Evolutionary conservation across 192 early-diverging fungal species (phyloP), one percentile per base, ranked within the genome.

Genomic region (Coemansia sp.): DNA sequence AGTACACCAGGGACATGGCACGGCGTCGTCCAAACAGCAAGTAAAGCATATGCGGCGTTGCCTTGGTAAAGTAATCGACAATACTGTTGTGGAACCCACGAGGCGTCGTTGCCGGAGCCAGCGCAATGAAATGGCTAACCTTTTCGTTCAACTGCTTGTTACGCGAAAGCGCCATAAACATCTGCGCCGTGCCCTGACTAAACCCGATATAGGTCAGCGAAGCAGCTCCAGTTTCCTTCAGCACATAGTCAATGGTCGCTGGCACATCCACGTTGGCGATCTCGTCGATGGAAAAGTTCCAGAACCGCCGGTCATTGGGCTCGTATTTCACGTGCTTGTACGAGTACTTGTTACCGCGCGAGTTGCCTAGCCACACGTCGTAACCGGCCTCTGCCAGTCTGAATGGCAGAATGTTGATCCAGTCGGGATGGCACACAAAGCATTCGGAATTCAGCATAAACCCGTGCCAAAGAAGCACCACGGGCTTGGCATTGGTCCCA

Each of bases 321-420:
- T 77, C 84, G 28, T 80, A 72, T 14, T 63, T 81, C 32, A 81
- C 60, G 57, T 96, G 90, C 51, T 90, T 91, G 61, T 87, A 90
- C 34, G 85, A 85, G 62, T 95, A 94, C 69, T 97, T 97, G 78
- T 94, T 94, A 11, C 92, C 95, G 19, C 95, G 78, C 18, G 89
- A 85, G 60, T 98, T 96, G 19, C 92, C 93, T 6, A 98, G 60
- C 95, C 95, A 98, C 0, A 98, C 95, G 68, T 97, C 95, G 67
- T 91, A 97, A 17, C 88, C 88, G 7, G 85, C 87, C 43, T 92
- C 87, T 5, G 89, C 91, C 19, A 98, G 81, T 4, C 89, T 65
- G 55, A 91, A 90, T 7, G 93, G 85, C 46, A 98, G 55, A 26
- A 87, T 85, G 15, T 79, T 77, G 36, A 83, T 65, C 51, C 85